phyloP scores from a whole-genome alignment of 2,329 filamentous ascomycete genomes.

The Botryotinia globosa region DNA sequence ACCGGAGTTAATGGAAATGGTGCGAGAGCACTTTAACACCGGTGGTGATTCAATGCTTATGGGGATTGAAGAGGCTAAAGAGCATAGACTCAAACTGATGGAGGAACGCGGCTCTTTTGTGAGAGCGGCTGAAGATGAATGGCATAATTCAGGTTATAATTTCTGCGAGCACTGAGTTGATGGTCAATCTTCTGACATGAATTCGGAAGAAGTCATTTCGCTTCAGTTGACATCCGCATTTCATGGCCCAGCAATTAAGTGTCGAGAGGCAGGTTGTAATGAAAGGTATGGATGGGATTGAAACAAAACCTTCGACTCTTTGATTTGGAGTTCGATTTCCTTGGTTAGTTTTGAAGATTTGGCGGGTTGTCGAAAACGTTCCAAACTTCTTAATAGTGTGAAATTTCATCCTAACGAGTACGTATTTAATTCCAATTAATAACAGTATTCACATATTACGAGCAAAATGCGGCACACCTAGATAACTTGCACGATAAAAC shows the following conservation, averaged over 20 bases:
- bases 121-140: neutral
- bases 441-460: neutral
- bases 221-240: neutral
- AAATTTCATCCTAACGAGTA: neutral
- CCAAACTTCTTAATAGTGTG: neutral
- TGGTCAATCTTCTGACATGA: rapidly evolving
- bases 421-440: neutral
- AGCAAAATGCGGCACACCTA: neutral
- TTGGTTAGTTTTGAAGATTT: neutral
- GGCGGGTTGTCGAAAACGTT: neutral
- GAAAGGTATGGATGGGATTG: too few species aligned
- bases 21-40: conserved; percentile 24
- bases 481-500: neutral
- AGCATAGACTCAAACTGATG: conserved; percentile 42
- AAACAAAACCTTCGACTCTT: neutral
- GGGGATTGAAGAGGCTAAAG: conserved; percentile 41
- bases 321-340: neutral
- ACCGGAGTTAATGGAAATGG: conserved; percentile 19
- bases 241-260: too few species aligned
- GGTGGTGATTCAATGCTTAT: conserved; percentile 33
- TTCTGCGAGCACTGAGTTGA: conserved; percentile 6
- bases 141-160: neutral
- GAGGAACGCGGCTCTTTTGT: conserved; percentile 38
- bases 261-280: too few species aligned
- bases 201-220: rapidly evolving